phyloP scores from a whole-genome alignment of 192 early-diverging fungal genomes.

The Endogone sp. region DNA sequence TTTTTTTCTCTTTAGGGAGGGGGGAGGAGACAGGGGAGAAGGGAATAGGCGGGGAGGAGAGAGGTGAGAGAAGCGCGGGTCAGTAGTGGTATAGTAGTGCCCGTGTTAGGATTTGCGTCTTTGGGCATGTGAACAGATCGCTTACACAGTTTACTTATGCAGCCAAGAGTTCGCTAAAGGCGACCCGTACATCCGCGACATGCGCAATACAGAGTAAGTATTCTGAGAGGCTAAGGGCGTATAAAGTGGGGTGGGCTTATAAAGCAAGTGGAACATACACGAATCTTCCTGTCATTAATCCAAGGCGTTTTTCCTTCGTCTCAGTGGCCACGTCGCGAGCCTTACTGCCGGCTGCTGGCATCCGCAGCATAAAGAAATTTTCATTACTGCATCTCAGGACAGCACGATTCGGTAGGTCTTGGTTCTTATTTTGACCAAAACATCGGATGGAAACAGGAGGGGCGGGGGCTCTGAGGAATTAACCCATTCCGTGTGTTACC shows the following conservation, averaged over 20 bases:
- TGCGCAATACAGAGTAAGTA: slow-evolving; percentile 66
- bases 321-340: slow-evolving; percentile 77
- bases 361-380: slow-evolving; percentile 56
- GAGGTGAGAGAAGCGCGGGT: slow-evolving; percentile 9
- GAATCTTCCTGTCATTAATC: too few relatives aligned
- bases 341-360: slow-evolving; percentile 81
- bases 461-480: too few relatives aligned
- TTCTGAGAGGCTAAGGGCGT: too few relatives aligned
- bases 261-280: too few relatives aligned
- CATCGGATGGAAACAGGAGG: slow-evolving; percentile 9
- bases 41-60: too few relatives aligned
- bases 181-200: slow-evolving; percentile 90
- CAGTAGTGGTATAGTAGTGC: slow-evolving; percentile 4
- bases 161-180: slow-evolving; percentile 76
- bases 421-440: too few relatives aligned
- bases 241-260: too few relatives aligned
- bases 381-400: slow-evolving; percentile 79
- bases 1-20: too few relatives aligned
- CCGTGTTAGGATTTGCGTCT: slow-evolving; percentile 13
- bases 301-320: slow-evolving; percentile 1
- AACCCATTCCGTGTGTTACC: neutral
- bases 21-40: too few relatives aligned
- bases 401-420: slow-evolving; percentile 63
- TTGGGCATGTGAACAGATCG: too few relatives aligned
- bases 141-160: too few relatives aligned